Evolutionary conservation across 2,329 filamentous ascomycete species (phyloP).

Genomic region (Ophiostoma sp.): DNA sequence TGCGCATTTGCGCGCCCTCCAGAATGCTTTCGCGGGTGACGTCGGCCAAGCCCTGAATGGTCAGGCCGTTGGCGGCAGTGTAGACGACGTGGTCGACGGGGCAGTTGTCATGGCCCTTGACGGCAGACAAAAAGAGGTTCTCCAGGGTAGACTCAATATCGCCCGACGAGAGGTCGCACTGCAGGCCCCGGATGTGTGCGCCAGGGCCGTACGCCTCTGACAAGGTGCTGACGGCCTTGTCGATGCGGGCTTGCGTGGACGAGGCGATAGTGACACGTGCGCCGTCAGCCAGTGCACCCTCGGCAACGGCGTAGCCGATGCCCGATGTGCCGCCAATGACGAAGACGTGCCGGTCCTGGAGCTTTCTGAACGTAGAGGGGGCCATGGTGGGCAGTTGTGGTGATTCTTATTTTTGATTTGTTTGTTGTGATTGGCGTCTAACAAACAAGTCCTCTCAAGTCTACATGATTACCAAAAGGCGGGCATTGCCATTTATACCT

Average conservation of each 20-base stretch:
- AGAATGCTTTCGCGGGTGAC: constrained; percentile 35
- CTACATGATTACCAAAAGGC: too few relatives aligned
- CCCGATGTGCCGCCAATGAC: constrained; percentile 65
- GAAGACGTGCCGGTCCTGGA: constrained; percentile 48
- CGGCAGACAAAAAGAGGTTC: constrained; percentile 34
- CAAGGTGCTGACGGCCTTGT: constrained; percentile 42
- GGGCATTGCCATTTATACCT: too few relatives aligned
- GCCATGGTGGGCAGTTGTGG: neutral
- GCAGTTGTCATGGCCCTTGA: constrained; percentile 28
- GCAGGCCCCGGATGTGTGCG: constrained; percentile 35
- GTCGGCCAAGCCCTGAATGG: constrained; percentile 29
- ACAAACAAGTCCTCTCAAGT: too few relatives aligned
- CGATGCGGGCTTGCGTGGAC: constrained; percentile 53
- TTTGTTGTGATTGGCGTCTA: too few relatives aligned
- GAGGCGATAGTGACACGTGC: constrained; percentile 61
- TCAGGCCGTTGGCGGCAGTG: constrained; percentile 37
- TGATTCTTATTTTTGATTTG: too few relatives aligned
- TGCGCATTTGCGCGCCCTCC: constrained; percentile 36
- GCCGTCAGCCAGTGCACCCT: constrained; percentile 56
- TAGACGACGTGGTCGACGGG: constrained; percentile 34
- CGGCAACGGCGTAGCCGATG: constrained; percentile 62
- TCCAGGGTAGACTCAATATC: constrained; percentile 38
- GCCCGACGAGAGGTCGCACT: constrained; percentile 34
- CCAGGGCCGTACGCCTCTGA: constrained; percentile 25
- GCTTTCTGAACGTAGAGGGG: constrained; percentile 36